Evolutionary conservation across 148 eudicot genomes (phyloP), one percentile per base, ranked within the genome.

Genomic region (Vaccinium darrowii): DNA sequence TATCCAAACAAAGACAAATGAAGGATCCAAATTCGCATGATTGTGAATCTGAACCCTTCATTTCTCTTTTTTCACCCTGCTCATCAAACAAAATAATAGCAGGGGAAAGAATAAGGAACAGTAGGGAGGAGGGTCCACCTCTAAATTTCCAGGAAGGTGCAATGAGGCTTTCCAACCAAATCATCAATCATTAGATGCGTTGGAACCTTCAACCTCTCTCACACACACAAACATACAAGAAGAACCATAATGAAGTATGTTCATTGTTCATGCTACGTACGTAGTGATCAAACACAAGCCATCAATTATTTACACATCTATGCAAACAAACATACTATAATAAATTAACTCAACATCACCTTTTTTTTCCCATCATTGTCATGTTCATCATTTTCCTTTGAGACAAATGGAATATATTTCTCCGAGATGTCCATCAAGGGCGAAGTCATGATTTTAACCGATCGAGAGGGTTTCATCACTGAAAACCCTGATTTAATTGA

Each of bases 81-180:
- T 36, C 39, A 36, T 36, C 39, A 36, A 9, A 78, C 6, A 2
- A 78, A 21, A 13, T 23, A 65, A 3, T 65, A 69, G 33, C 6
- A 51, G 6, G 8, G 53, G 53, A n/a, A 52, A 9, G 18, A 30
- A 78, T 1, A 13, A 9, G 39, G 25, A 11, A 30, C 7, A 43
- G 47, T 43, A 57, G 60, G 13, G 33, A 49, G 14, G 15, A 75
- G 67, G 82, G 82, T 80, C 82, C 82, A 57, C 19, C 74, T 60
- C 51, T 62, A 43, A 81, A 21, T 63, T 81, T 60, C 83, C 27
- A 60, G 53, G 83, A 81, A 81, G 83, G n/a, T 81, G 74, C 83
- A 62, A 23, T 51, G 83, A 60, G 52, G 13, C 54, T 81, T 81
- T 74, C 74, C 11, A 43, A 39, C 83, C 74, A 21, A 43, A 39